Evolutionary conservation across 1,284 basidiomycete species (phyloP), one percentile per base, ranked within the genome.

Genomic region (Wolfiporia cocos): DNA sequence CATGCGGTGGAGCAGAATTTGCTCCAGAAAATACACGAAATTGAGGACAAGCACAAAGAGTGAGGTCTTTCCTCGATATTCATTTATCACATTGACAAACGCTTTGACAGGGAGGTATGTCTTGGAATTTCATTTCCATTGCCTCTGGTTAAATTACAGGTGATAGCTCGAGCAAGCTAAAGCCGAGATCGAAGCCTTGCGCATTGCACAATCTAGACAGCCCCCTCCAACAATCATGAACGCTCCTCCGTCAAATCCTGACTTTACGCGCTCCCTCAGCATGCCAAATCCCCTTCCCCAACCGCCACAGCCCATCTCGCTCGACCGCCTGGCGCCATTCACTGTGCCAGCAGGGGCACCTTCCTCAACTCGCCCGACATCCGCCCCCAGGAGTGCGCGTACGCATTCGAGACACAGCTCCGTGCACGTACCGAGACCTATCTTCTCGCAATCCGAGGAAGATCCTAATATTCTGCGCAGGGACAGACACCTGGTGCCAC

Each of bases 1-100:
- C 62, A 56, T 11, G 50, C 56, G 5, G 57, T 69, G 17, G 67
- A 69, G 44, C 53, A 58, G 24, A 61, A 60, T 20, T 46, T 65
- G 3, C 44, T 65, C 32, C 49, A 47, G 3, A 52, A 52, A 20
- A 57, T 67, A 1, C 48, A 54, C 5, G 55, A 55, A 37, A 54
- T 66, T 4, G 55, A 61, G 43, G 49, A 44, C 5, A 43, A 54
- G 34, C 56, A 58, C 47, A 52, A 52, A 38, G 21, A 42, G 64
- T 67, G 42, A 53, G 37, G 12, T 50, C 24, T n/a, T 19, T 17
- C 6, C n/a, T n/a, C n/a, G n/a, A n/a, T n/a, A n/a, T n/a, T n/a
- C n/a, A n/a, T n/a, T n/a, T n/a, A n/a, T n/a, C n/a, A n/a, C n/a
- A n/a, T n/a, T n/a, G n/a, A n/a, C n/a, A n/a, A n/a, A n/a, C n/a